Evolutionary conservation across 257 asterid species (phyloP).

Genomic region (Petrea volubilis): DNA sequence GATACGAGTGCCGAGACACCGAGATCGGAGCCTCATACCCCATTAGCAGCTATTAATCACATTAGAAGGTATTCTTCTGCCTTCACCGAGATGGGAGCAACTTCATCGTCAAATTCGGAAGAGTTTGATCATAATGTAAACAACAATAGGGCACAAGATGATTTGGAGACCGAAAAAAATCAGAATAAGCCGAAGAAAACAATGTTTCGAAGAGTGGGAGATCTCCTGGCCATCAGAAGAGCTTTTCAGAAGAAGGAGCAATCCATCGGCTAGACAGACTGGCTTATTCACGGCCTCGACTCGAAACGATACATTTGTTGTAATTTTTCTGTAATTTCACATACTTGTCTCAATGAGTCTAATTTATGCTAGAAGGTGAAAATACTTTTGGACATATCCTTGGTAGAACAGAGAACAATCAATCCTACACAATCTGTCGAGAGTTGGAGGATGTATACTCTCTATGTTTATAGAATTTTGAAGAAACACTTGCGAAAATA

Average conservation of each 20-base stretch:
- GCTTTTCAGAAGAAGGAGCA: slow-evolving; percentile 44
- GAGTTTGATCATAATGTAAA: slow-evolving; percentile 33
- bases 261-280: slow-evolving; percentile 24
- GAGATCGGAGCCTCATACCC: slow-evolving; percentile 56
- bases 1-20: slow-evolving; percentile 56
- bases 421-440: background rate
- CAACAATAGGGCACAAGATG: slow-evolving; percentile 38
- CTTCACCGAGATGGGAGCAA: slow-evolving; percentile 40
- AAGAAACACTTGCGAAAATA: background rate
- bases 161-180: slow-evolving; percentile 41
- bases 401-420: background rate
- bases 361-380: background rate
- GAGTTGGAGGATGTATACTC: background rate
- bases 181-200: slow-evolving; percentile 40
- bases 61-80: slow-evolving; percentile 29
- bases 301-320: background rate
- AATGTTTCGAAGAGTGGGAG: slow-evolving; percentile 69
- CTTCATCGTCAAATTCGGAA: slow-evolving; percentile 31
- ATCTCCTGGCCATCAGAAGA: slow-evolving; percentile 50
- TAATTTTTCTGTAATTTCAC: background rate
- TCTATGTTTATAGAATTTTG: background rate
- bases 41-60: slow-evolving; percentile 36
- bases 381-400: background rate
- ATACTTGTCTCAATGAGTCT: background rate
- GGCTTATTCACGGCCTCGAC: background rate